Percentiles rank a stretch among this genome's conserved stretches.
These are phyloP conservation scores for Pseudocohnilembus persalinus DNA, from an alignment of 169 alveolate species.

Conservation along the genomic window DNA sequence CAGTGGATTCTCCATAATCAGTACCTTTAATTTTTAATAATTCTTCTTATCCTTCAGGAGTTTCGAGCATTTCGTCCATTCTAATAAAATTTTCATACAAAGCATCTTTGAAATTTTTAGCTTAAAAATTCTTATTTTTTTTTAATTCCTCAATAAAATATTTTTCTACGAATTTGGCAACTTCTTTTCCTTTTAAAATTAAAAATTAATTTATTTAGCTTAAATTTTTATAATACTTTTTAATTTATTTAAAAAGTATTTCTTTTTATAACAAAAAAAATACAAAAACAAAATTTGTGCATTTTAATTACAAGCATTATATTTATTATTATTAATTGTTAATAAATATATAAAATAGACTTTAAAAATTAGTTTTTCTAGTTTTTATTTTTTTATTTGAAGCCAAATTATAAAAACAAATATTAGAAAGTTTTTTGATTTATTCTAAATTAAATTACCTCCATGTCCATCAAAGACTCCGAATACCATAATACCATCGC, in stretches of 20 bases:
- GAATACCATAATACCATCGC: constrained; percentile 48
- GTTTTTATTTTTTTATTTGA: too few species aligned
- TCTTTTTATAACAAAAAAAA: too few species aligned
- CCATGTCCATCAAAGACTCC: constrained; percentile 88
- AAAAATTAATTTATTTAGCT: neutral
- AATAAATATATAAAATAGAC: too few species aligned
- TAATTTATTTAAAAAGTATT: too few species aligned
- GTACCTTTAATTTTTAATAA: constrained; percentile 17
- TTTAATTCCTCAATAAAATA: constrained; percentile 61
- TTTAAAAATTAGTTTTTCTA: too few species aligned
- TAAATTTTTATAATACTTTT: neutral
- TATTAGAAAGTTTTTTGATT: neutral
- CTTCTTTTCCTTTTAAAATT: constrained; percentile 50
- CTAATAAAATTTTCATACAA: constrained; percentile 70
- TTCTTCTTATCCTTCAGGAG: constrained; percentile 60
- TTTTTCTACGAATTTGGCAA: constrained; percentile 68
- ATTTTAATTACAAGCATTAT: too few species aligned
- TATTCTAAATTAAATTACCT: constrained; percentile 32
- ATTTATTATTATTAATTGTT: too few species aligned
- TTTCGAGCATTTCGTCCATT: constrained; percentile 75
- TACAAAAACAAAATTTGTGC: too few species aligned
- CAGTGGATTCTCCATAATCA: constrained; percentile 34
- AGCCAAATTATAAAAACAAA: too few species aligned
- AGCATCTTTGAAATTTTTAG: constrained; percentile 68
- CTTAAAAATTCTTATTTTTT: constrained; percentile 53